Conservation (phyloP, 2,329 filamentous ascomycete genomes). For the Tolypocladium tundrense region DNA sequence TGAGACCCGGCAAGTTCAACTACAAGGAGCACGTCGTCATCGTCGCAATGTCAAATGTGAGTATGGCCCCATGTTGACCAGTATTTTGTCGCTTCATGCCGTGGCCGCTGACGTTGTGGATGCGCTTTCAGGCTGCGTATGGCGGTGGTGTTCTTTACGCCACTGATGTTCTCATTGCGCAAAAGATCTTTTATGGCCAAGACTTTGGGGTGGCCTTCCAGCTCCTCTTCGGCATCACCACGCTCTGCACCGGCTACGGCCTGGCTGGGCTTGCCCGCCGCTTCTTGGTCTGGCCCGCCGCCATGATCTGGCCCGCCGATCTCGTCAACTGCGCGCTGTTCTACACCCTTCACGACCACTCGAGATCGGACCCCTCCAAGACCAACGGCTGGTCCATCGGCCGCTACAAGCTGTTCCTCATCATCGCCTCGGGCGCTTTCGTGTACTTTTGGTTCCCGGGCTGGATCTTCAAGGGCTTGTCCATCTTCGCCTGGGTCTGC, state of each 20-base stretch:
- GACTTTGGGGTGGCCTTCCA: slow-evolving; percentile 44
- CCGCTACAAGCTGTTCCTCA: slow-evolving; percentile 54
- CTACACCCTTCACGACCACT: slow-evolving; percentile 35
- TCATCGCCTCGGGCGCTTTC: slow-evolving; percentile 40
- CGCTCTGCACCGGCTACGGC: slow-evolving; percentile 47
- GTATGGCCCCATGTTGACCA: slow-evolving; percentile 8
- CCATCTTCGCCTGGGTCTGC: slow-evolving; percentile 51
- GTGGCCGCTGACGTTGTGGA: not conserved
- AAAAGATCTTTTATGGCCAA: slow-evolving; percentile 47
- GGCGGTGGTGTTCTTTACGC: slow-evolving; percentile 48
- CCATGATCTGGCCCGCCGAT: slow-evolving; percentile 49
- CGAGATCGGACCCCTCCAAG: slow-evolving; percentile 34
- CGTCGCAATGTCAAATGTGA: slow-evolving; percentile 54
- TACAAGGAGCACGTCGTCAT: slow-evolving; percentile 53
- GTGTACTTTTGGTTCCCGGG: slow-evolving; percentile 53
- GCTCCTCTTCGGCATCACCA: slow-evolving; percentile 42
- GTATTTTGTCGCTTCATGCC: not conserved
- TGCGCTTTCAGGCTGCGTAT: slow-evolving; percentile 36
- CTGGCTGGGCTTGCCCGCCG: slow-evolving; percentile 43
- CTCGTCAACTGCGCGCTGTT: slow-evolving; percentile 44
- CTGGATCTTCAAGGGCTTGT: slow-evolving; percentile 52
- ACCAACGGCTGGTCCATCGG: slow-evolving; percentile 52
- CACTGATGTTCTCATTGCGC: slow-evolving; percentile 37
- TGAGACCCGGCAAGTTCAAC: slow-evolving; percentile 48
- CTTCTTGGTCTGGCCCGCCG: slow-evolving; percentile 43